Percentiles rank a stretch among this genome's conserved stretches.
phyloP scores from a whole-genome alignment of 352 stramenopile species.

The Phytophthora brassicae region DNA sequence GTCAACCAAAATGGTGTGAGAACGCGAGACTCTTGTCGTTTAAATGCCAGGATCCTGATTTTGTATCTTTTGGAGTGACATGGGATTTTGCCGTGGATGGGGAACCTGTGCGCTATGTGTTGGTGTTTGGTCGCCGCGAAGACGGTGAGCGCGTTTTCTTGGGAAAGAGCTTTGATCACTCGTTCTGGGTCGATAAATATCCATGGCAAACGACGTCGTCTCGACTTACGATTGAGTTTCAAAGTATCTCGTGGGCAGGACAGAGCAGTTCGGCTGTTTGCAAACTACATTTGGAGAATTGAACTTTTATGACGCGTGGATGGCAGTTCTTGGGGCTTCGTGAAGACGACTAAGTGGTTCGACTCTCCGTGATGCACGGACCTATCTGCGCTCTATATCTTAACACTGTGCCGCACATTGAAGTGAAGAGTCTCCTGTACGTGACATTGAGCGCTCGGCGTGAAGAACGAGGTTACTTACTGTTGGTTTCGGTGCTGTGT shows the following conservation, averaged over 20 bases:
- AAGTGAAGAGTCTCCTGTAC: constrained; percentile 82
- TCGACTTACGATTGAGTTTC: constrained; percentile 32
- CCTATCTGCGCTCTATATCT: constrained; percentile 80
- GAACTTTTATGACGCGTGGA: neutral
- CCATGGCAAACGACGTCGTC: constrained; percentile 20
- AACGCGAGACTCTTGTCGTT: constrained; percentile 26
- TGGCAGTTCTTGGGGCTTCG: too few relatives aligned
- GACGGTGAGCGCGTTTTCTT: constrained; percentile 24
- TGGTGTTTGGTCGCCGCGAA: constrained; percentile 28
- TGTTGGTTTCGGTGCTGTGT: neutral
- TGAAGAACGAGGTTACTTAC: constrained; percentile 4
- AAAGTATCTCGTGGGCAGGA: constrained; percentile 34
- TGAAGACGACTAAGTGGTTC: constrained; percentile 72
- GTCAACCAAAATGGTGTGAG: constrained; percentile 18
- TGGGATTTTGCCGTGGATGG: constrained; percentile 29
- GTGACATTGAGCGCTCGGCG: constrained; percentile 47
- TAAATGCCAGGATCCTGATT: constrained; percentile 12
- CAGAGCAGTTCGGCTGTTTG: constrained; percentile 21
- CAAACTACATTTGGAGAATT: constrained; percentile 25
- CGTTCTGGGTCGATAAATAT: constrained; percentile 20
- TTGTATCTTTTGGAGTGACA: constrained; percentile 34
- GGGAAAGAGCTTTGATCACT: constrained; percentile 33
- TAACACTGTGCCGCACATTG: constrained; percentile 74
- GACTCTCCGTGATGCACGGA: constrained; percentile 67
- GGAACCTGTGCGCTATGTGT: constrained; percentile 30